Percentiles rank a stretch among this genome's conserved stretches.
phyloP scores from a whole-genome alignment of 2,329 filamentous ascomycete genomes.

The Colletotrichum cuscutae region DNA sequence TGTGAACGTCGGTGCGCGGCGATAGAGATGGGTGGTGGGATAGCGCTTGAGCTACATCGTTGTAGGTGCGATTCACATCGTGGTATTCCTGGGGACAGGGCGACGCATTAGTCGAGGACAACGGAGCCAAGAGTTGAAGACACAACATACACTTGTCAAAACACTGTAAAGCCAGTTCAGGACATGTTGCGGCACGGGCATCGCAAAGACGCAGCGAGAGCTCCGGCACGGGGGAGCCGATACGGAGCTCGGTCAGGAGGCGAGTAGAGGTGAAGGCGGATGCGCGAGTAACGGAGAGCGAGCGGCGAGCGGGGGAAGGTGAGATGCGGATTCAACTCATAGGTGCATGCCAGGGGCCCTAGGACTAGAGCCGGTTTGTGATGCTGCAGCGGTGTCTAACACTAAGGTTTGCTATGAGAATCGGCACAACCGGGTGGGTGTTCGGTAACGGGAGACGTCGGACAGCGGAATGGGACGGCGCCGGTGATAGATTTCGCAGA shows the following conservation, averaged over 20 bases:
- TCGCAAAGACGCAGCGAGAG: slow-evolving; percentile 44
- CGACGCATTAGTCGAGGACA: slow-evolving; percentile 15
- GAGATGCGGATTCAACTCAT: background rate
- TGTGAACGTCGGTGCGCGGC: slow-evolving; percentile 94
- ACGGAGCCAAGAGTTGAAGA: background rate
- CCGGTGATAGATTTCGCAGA: background rate
- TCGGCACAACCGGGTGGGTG: background rate
- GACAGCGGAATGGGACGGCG: background rate
- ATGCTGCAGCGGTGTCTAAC: background rate
- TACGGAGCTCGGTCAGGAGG: background rate
- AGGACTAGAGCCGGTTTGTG: background rate
- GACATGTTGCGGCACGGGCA: slow-evolving; percentile 87
- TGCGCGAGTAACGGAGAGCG: background rate
- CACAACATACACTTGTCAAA: slow-evolving; percentile 73
- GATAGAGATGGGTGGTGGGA: slow-evolving; percentile 82
- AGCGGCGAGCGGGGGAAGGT: background rate
- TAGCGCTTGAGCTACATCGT: slow-evolving; percentile 86
- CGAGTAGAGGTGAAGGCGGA: background rate
- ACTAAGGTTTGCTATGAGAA: background rate
- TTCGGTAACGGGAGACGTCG: background rate
- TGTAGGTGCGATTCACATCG: slow-evolving; percentile 92
- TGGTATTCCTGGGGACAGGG: slow-evolving; percentile 78
- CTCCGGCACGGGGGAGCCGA: background rate
- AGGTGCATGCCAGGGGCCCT: background rate
- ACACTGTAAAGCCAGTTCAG: slow-evolving; percentile 97